A percentile compares a stretch with the other conserved stretches of the same genome.
Conservation (phyloP, 2,329 filamentous ascomycete species). For the Penicillium sp. region DNA sequence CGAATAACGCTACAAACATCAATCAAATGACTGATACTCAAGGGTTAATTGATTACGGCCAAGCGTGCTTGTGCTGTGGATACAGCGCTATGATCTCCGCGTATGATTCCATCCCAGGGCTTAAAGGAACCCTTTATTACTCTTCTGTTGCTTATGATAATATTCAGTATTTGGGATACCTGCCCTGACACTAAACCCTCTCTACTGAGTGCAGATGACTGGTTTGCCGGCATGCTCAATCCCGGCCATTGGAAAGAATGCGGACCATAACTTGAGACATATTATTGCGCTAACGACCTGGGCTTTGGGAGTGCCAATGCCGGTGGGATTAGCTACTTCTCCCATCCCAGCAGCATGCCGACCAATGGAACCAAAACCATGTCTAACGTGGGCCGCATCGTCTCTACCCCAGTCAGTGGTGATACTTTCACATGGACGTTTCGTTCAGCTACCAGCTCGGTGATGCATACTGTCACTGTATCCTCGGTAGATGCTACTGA, state of each 20-base stretch:
- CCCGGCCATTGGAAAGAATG: constrained; percentile 14
- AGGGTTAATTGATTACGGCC: constrained; percentile 1
- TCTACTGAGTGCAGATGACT: constrained; percentile 4
- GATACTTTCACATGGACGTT: constrained; percentile 16
- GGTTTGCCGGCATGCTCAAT: neutral
- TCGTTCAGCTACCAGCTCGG: neutral
- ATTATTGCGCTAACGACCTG: constrained; percentile 15
- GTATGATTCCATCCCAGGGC: neutral
- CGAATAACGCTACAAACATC: constrained; percentile 11
- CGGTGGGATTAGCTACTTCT: constrained; percentile 11
- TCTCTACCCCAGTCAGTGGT: constrained; percentile 17
- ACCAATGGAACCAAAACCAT: constrained; percentile 16
- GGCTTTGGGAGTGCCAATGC: constrained; percentile 11
- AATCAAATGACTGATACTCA: neutral
- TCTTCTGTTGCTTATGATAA: neutral
- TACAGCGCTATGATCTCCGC: constrained; percentile 16
- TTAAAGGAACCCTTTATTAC: neutral
- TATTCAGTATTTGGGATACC: constrained; percentile 11
- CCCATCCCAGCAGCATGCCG: constrained; percentile 8
- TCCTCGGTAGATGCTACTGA: constrained; percentile 3
- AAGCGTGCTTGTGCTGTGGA: constrained; percentile 16
- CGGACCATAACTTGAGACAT: constrained; percentile 7
- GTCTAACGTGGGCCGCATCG: constrained; percentile 7
- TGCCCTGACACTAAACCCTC: constrained; percentile 17
- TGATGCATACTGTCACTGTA: constrained; percentile 7